phyloP scores from a whole-genome alignment of 2,329 filamentous ascomycete species.

The Cercospora nicotianae region DNA sequence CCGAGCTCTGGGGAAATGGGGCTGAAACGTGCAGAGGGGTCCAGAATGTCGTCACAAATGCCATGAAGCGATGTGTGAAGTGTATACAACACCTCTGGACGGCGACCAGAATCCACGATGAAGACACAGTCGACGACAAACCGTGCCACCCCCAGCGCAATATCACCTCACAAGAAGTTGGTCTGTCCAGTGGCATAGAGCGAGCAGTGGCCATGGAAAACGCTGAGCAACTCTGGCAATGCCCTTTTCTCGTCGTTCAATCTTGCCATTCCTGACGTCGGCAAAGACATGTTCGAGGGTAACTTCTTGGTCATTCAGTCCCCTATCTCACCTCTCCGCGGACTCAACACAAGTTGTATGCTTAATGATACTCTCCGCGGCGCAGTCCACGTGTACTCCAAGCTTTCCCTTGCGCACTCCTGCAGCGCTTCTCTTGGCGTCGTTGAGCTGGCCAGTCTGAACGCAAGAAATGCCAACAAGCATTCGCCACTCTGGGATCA shows the following conservation, averaged over 20 bases:
- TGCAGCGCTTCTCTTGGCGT: neutral
- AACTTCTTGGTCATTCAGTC: neutral
- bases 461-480: neutral
- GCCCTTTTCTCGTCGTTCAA: neutral
- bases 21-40: slow-evolving; percentile 6
- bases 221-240: neutral
- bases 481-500: neutral
- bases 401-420: neutral
- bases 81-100: neutral
- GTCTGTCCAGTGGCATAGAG: neutral
- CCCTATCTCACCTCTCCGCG: neutral
- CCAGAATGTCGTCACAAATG: neutral
- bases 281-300: neutral
- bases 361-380: neutral
- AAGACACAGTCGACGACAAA: neutral
- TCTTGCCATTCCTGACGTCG: slow-evolving; percentile 1
- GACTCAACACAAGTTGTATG: neutral
- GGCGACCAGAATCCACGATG: neutral
- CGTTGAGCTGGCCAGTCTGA: neutral
- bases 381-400: neutral
- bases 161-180: neutral
- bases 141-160: too few species aligned
- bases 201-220: neutral
- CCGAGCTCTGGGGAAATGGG: slow-evolving; percentile 2
- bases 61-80: neutral